Evolutionary conservation across 2,329 filamentous ascomycete genomes (phyloP).

Genomic region (Aspergillus pseudonomiae): DNA sequence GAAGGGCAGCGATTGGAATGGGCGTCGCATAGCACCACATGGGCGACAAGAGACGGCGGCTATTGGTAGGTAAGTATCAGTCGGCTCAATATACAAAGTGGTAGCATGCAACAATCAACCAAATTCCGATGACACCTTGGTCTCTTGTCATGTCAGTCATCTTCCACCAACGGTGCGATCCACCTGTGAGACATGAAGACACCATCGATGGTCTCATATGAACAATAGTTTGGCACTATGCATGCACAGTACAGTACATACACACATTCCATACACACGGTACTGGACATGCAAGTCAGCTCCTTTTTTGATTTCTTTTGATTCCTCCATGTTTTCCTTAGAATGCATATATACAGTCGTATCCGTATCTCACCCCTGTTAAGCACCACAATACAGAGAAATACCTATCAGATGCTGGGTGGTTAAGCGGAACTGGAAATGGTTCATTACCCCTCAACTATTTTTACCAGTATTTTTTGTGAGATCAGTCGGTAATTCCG

Average conservation of each 20-base stretch:
- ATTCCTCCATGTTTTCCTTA: too few relatives aligned
- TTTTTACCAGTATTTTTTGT: not conserved
- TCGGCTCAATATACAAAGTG: not conserved
- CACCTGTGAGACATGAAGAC: conserved; percentile 4
- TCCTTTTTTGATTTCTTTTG: not conserved
- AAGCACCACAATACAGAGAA: not conserved
- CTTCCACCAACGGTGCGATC: not conserved
- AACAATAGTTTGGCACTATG: not conserved
- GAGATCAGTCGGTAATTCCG: not conserved
- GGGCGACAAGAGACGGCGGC: not conserved
- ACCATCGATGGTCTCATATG: not conserved
- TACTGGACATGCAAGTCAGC: not conserved
- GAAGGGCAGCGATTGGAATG: not conserved
- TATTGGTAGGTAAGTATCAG: not conserved
- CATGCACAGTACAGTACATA: not conserved
- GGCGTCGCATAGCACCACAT: not conserved
- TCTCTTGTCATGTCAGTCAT: not conserved
- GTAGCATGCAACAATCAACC: not conserved
- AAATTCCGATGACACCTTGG: not conserved
- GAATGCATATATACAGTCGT: not conserved
- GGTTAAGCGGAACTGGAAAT: not conserved
- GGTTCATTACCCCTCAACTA: not conserved
- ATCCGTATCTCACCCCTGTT: too few relatives aligned
- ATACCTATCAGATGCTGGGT: not conserved
- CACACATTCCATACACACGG: not conserved